Percentiles rank a stretch among this genome's conserved stretches.
These are phyloP conservation scores for Yamadazyma tumulicola DNA, from an alignment of 805 yeast species.

Conservation along the genomic window DNA sequence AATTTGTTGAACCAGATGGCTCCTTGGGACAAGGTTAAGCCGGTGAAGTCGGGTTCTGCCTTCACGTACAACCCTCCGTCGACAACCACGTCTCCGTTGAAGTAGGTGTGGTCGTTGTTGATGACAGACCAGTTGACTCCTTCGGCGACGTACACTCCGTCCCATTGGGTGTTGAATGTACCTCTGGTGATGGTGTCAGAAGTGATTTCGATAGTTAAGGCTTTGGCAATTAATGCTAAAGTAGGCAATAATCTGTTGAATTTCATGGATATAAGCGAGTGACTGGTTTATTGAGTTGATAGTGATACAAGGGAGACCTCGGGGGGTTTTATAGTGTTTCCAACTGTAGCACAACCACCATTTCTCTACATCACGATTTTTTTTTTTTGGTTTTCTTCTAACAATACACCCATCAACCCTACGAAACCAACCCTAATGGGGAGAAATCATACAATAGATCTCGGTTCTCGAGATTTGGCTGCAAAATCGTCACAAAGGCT, in stretches of 20 bases:
- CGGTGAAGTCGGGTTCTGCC: slow-evolving; percentile 14
- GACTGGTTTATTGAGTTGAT: slow-evolving; percentile 5
- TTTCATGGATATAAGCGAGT: slow-evolving; percentile 14
- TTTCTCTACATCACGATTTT: no score
- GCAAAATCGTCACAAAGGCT: no score
- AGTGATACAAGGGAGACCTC: background rate
- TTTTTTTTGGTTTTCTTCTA: no score
- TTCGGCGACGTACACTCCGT: slow-evolving; percentile 18
- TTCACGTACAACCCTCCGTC: slow-evolving; percentile 24
- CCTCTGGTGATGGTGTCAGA: slow-evolving; percentile 15
- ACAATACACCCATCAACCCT: no score
- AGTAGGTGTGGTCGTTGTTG: slow-evolving; percentile 18
- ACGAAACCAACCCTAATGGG: no score
- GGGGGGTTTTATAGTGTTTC: no score
- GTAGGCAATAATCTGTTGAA: slow-evolving; percentile 12
- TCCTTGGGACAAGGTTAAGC: slow-evolving; percentile 16
- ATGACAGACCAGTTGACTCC: slow-evolving; percentile 28
- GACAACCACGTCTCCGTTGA: slow-evolving; percentile 21
- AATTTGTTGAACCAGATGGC: slow-evolving; percentile 12
- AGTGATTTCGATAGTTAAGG: slow-evolving; percentile 13
- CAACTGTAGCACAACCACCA: no score
- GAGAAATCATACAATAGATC: no score
- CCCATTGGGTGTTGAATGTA: slow-evolving; percentile 14
- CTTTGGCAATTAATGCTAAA: slow-evolving; percentile 14
- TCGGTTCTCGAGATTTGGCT: no score